phyloP scores from a whole-genome alignment of 78 protist genomes.

The Protostelium mycophagum region DNA sequence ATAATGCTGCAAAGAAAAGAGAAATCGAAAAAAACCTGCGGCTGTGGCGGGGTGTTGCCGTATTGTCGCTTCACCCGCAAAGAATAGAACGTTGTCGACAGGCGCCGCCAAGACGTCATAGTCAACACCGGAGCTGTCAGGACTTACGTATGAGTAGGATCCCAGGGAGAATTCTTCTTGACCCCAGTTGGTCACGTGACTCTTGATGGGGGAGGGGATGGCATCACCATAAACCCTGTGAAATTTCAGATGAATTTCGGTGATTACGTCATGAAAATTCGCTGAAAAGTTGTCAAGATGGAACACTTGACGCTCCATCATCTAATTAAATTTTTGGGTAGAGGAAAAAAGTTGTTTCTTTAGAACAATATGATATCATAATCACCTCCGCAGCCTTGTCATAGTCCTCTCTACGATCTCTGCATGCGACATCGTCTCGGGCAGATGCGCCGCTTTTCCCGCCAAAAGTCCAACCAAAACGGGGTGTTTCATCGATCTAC shows the following conservation, averaged over 20 bases:
- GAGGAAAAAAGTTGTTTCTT: too few species aligned
- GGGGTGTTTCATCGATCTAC: neutral
- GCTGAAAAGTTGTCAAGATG: neutral
- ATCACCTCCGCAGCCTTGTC: neutral
- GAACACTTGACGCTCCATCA: too few species aligned
- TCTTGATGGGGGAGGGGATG: neutral
- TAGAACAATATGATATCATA: too few species aligned
- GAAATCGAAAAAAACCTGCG: too few species aligned
- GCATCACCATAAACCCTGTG: too few species aligned
- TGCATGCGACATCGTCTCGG: neutral
- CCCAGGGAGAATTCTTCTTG: neutral
- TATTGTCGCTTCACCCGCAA: neutral
- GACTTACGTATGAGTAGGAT: neutral
- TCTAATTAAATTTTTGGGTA: too few species aligned
- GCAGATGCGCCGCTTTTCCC: neutral
- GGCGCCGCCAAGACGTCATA: neutral
- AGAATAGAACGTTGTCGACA: neutral
- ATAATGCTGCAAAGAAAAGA: too few species aligned
- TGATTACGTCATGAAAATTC: too few species aligned
- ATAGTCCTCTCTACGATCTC: neutral
- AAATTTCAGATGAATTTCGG: too few species aligned
- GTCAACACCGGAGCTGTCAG: neutral
- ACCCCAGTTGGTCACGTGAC: conserved; percentile 1
- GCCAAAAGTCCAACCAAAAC: neutral
- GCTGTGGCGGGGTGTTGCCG: neutral